phyloP scores from a whole-genome alignment of 345 rosid genomes.

The Rhodamnia argentea region DNA sequence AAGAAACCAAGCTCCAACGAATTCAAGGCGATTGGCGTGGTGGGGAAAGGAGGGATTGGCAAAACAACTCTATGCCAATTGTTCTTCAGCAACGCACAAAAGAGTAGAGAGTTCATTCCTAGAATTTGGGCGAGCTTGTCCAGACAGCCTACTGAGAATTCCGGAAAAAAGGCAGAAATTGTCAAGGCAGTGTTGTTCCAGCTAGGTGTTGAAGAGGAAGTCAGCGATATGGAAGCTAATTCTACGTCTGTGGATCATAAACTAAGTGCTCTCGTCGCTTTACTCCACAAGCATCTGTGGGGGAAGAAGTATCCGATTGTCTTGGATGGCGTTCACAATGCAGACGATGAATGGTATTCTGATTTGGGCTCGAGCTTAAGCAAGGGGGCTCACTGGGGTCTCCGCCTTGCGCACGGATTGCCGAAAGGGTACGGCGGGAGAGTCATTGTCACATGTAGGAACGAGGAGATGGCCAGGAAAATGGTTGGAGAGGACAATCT shows the following conservation, averaged over 20 bases:
- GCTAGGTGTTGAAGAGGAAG: slow-evolving; percentile 33
- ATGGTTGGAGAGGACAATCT: slow-evolving; percentile 36
- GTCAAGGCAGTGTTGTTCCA: slow-evolving; percentile 13
- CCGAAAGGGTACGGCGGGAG: slow-evolving; percentile 47
- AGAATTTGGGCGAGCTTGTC: slow-evolving; percentile 36
- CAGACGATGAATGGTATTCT: slow-evolving; percentile 9
- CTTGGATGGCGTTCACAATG: slow-evolving; percentile 24
- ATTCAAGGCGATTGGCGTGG: slow-evolving; percentile 29
- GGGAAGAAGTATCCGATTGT: slow-evolving; percentile 47
- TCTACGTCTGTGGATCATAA: neutral
- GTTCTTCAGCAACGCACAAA: slow-evolving; percentile 11
- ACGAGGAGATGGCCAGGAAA: slow-evolving; percentile 12
- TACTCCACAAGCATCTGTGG: slow-evolving; percentile 21
- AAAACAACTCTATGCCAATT: slow-evolving; percentile 34
- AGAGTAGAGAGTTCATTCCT: slow-evolving; percentile 20
- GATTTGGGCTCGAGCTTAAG: slow-evolving; percentile 6
- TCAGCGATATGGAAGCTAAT: neutral
- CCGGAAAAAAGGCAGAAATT: neutral
- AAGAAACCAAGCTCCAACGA: neutral
- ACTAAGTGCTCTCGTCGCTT: slow-evolving; percentile 13
- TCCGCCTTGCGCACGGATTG: slow-evolving; percentile 26
- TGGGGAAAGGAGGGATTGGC: slow-evolving; percentile 36
- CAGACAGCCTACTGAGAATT: neutral
- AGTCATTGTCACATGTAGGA: slow-evolving; percentile 35
- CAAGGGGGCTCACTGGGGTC: slow-evolving; percentile 4